Conservation (phyloP, 1,284 basidiomycete species). For the Anthracocystis panici-leucophaei region DNA sequence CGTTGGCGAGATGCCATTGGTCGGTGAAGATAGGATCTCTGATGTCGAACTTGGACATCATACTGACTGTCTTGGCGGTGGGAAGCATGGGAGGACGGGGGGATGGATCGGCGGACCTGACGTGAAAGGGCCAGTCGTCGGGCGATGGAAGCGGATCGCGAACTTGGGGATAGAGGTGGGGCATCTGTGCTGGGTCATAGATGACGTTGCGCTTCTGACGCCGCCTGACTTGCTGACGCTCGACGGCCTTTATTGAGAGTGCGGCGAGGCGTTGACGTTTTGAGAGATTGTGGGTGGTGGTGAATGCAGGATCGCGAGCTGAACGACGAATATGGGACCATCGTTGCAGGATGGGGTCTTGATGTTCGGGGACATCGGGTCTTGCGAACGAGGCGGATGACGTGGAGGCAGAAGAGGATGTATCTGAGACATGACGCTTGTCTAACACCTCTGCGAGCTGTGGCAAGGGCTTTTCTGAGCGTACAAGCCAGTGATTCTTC, state of each 20-base stretch:
- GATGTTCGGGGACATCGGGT: slow-evolving; percentile 57
- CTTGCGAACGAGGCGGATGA: slow-evolving; percentile 9
- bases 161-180: slow-evolving; percentile 57
- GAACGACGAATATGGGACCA: slow-evolving; percentile 66
- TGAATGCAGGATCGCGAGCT: slow-evolving; percentile 27
- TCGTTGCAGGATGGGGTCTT: slow-evolving; percentile 72
- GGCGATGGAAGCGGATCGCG: slow-evolving; percentile 51
- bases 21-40: slow-evolving; percentile 85
- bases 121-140: slow-evolving; percentile 33
- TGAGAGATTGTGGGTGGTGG: slow-evolving; percentile 36
- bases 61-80: slow-evolving; percentile 41
- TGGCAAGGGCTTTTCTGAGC: slow-evolving; percentile 70
- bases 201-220: slow-evolving; percentile 67
- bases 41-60: slow-evolving; percentile 74
- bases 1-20: slow-evolving; percentile 84
- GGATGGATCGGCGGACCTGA: slow-evolving; percentile 32
- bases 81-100: slow-evolving; percentile 51
- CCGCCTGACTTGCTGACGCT: slow-evolving; percentile 62
- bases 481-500: slow-evolving; percentile 85
- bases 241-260: slow-evolving; percentile 59
- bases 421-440: slow-evolving; percentile 11
- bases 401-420: slow-evolving; percentile 15
- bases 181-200: slow-evolving; percentile 63
- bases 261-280: slow-evolving; percentile 49
- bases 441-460: slow-evolving; percentile 10